phyloP scores from a whole-genome alignment of 805 yeast genomes.

The Deakozyma indianensis region DNA sequence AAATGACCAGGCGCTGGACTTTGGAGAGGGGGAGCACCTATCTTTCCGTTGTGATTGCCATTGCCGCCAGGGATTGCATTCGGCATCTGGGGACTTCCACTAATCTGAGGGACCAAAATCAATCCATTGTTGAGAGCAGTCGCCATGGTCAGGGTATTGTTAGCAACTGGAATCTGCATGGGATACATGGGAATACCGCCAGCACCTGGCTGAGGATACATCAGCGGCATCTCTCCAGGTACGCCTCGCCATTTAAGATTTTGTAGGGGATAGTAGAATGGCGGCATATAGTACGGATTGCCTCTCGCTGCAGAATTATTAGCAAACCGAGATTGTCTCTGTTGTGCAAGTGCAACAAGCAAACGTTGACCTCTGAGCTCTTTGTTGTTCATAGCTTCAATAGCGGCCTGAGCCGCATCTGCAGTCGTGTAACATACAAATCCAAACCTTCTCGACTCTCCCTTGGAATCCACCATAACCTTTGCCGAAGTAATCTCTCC shows the following conservation, averaged over 20 bases:
- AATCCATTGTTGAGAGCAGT: neutral
- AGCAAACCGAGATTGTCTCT: slow-evolving; percentile 29
- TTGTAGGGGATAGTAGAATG: slow-evolving; percentile 3
- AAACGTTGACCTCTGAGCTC: slow-evolving; percentile 36
- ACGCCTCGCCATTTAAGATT: slow-evolving; percentile 62
- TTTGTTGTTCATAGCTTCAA: slow-evolving; percentile 46
- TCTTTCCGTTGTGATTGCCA: neutral
- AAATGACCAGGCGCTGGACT: neutral
- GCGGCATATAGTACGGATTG: neutral
- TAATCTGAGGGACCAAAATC: neutral
- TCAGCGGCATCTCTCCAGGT: slow-evolving; percentile 87
- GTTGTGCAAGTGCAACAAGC: slow-evolving; percentile 61
- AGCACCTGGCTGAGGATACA: slow-evolving; percentile 60
- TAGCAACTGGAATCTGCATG: slow-evolving; percentile 53
- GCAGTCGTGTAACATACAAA: slow-evolving; percentile 63
- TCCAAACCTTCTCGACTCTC: slow-evolving; percentile 61
- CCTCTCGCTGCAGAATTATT: neutral
- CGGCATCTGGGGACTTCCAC: neutral
- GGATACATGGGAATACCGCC: slow-evolving; percentile 66
- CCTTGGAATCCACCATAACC: slow-evolving; percentile 35
- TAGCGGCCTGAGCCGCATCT: slow-evolving; percentile 54
- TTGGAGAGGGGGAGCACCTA: neutral
- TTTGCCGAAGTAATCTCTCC: slow-evolving; percentile 43
- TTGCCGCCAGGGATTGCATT: neutral
- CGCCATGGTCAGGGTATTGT: slow-evolving; percentile 24